These are phyloP conservation scores for Pichia sp. DNA, from an alignment of 1,139 yeast genomes.

Conservation along the genomic window DNA sequence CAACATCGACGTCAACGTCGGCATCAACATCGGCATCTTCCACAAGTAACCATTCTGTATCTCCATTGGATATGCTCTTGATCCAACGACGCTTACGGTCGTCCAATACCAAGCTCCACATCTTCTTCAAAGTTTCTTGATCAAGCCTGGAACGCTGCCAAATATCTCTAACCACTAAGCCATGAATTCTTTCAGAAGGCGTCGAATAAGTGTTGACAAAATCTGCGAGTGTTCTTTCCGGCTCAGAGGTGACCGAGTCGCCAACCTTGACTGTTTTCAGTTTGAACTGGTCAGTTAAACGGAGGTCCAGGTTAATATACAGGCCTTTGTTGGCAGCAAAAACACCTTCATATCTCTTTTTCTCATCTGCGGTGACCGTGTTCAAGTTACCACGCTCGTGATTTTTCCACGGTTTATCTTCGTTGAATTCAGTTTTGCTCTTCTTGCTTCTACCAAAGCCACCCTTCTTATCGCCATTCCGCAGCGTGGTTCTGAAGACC, in stretches of 20 bases:
- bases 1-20: neutral
- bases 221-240: constrained; percentile 3
- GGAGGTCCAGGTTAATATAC: constrained; percentile 22
- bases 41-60: constrained; percentile 5
- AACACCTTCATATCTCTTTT: constrained; percentile 85
- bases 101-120: constrained; percentile 79
- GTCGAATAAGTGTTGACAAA: constrained; percentile 17
- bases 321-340: constrained; percentile 85
- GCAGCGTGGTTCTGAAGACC: constrained; percentile 61
- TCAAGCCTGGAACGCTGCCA: constrained; percentile 80
- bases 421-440: constrained; percentile 59
- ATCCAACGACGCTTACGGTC: constrained; percentile 38
- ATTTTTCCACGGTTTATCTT: constrained; percentile 93
- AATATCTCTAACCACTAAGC: constrained; percentile 66
- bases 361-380: constrained; percentile 63
- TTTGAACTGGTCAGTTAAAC: neutral
- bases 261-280: neutral
- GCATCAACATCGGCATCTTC: neutral
- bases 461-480: constrained; percentile 43
- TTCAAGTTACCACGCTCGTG: constrained; percentile 52
- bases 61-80: constrained; percentile 3
- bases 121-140: constrained; percentile 53
- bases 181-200: constrained; percentile 39
- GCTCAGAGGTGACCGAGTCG: neutral
- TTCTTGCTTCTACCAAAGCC: constrained; percentile 33